These are phyloP conservation scores for Solanum verrucosum DNA, from an alignment of 257 asterid genomes.

Conservation along the genomic window DNA sequence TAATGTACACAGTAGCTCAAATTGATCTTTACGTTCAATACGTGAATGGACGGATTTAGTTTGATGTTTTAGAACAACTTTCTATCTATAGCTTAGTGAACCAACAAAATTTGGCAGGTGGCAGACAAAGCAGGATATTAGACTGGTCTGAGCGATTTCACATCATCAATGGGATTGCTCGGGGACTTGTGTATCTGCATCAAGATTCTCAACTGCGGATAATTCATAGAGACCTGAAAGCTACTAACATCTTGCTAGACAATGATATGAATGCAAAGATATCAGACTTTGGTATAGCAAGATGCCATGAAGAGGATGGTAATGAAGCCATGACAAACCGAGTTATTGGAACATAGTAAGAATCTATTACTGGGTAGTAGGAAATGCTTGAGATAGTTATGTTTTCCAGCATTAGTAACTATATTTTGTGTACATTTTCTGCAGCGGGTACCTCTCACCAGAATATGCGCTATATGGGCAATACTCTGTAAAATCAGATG, in stretches of 20 bases:
- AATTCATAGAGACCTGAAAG: slow-evolving; percentile 39
- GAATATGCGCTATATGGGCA: slow-evolving; percentile 15
- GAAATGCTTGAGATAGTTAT: background rate
- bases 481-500: slow-evolving; percentile 26
- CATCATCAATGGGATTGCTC: slow-evolving; percentile 29
- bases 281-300: slow-evolving; percentile 46
- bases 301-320: slow-evolving; percentile 26
- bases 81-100: background rate
- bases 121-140: slow-evolving; percentile 2
- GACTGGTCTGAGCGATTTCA: slow-evolving; percentile 39
- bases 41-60: background rate
- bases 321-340: slow-evolving; percentile 27
- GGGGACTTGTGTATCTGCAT: slow-evolving; percentile 47
- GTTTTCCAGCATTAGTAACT: background rate
- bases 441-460: slow-evolving; percentile 22
- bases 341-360: slow-evolving; percentile 49
- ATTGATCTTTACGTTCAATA: background rate
- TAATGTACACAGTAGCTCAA: background rate
- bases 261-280: slow-evolving; percentile 36
- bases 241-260: slow-evolving; percentile 45
- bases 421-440: background rate
- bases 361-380: background rate
- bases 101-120: slow-evolving; percentile 10
- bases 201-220: slow-evolving; percentile 39
- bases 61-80: background rate